phyloP scores from a whole-genome alignment of 148 eudicot genomes.

The Mesembryanthemum crystallinum region DNA sequence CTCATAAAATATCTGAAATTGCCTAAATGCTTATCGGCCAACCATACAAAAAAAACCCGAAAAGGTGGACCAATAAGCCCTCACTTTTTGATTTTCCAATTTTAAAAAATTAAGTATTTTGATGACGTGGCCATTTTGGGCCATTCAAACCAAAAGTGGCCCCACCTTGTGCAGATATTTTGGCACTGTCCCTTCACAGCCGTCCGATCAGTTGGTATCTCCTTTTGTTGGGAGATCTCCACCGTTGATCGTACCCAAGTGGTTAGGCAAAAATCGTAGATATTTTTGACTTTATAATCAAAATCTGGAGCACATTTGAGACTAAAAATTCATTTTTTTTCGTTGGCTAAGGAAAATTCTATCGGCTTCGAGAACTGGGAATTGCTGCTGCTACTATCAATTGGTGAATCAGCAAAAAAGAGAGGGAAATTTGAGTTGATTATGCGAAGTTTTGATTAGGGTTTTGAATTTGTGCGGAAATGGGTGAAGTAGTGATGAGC shows the following conservation, averaged over 20 bases:
- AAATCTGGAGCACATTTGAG: neutral
- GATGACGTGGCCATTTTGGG: slow-evolving; percentile 29
- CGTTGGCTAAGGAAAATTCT: neutral
- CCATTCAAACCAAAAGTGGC: slow-evolving; percentile 12
- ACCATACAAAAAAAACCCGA: neutral
- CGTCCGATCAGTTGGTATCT: slow-evolving; percentile 21
- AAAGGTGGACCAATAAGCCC: slow-evolving; percentile 14
- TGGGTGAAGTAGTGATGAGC: slow-evolving; percentile 51
- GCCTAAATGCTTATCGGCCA: slow-evolving; percentile 1
- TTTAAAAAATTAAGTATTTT: neutral
- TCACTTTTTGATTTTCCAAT: slow-evolving; percentile 17
- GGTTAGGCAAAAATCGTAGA: slow-evolving; percentile 11
- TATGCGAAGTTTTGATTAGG: slow-evolving; percentile 9
- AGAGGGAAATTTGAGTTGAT: neutral
- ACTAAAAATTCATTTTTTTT: neutral
- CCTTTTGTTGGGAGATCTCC: neutral
- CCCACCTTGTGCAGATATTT: slow-evolving; percentile 23
- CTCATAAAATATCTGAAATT: neutral
- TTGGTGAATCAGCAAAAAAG: neutral
- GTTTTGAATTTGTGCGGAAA: slow-evolving; percentile 10
- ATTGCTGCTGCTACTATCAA: neutral
- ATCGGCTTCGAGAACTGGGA: too few species aligned
- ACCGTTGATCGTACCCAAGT: slow-evolving; percentile 15
- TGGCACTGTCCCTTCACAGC: slow-evolving; percentile 7
- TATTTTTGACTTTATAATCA: slow-evolving; percentile 15